A percentile compares a stretch with the other conserved stretches of the same genome.
Conservation (phyloP, 345 rosid species). For the Anacardium occidentale region DNA sequence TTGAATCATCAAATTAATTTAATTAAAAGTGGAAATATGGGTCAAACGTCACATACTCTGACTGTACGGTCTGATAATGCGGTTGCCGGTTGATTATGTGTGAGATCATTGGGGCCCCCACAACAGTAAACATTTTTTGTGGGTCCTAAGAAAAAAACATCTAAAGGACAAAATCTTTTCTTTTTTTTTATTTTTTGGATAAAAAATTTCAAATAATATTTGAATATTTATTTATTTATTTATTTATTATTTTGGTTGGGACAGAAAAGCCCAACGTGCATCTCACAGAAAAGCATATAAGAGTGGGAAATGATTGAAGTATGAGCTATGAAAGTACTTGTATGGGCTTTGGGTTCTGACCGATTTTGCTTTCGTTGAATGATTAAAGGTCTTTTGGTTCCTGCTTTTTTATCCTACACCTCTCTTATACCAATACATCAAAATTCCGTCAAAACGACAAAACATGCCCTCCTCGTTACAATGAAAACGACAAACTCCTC, state of each 20-base stretch:
- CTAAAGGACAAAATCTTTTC: conserved; percentile 44
- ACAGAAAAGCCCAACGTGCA: conserved; percentile 35
- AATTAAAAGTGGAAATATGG: not conserved
- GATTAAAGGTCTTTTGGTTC: conserved; percentile 25
- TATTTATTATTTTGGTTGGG: conserved; percentile 28
- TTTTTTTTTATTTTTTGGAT: conserved; percentile 15
- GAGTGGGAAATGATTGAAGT: conserved; percentile 26
- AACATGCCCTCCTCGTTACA: not conserved
- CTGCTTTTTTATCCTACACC: conserved; percentile 19
- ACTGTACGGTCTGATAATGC: conserved; percentile 23
- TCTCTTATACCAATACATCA: too few species aligned
- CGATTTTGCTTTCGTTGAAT: conserved; percentile 14
- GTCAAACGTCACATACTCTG: conserved; percentile 9
- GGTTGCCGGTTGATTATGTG: conserved; percentile 3
- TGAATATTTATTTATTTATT: conserved; percentile 22
- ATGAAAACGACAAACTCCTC: conserved; percentile 15
- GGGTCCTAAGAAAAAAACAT: conserved; percentile 28
- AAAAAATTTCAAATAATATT: not conserved
- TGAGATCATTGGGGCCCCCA: conserved; percentile 24
- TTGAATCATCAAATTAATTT: too few species aligned
- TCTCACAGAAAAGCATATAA: conserved; percentile 29
- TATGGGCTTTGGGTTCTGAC: conserved; percentile 13
- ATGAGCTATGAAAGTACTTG: conserved; percentile 15
- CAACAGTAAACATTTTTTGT: not conserved
- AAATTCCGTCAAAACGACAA: conserved; percentile 14